phyloP scores from a whole-genome alignment of 108 stramenopile genomes.

The Fistulifera pelliculosa region DNA sequence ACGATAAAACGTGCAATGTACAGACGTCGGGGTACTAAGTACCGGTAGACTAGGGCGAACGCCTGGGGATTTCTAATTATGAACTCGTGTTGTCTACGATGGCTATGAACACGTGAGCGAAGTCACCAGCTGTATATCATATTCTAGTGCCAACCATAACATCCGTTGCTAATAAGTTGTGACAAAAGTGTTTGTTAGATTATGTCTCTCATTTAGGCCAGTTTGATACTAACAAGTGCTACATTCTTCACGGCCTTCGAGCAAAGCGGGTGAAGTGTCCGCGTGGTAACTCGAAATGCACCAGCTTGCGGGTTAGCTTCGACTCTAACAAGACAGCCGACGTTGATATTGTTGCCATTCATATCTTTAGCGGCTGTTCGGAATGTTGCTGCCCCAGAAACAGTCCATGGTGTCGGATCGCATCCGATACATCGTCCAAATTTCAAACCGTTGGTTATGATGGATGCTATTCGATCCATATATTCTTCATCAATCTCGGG shows the following conservation, averaged over 20 bases:
- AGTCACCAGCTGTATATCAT: no score
- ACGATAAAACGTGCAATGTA: no score
- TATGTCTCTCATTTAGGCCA: no score
- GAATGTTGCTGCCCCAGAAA: constrained; percentile 82
- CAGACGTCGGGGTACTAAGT: no score
- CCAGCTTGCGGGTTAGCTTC: constrained; percentile 88
- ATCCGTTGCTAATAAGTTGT: no score
- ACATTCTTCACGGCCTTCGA: constrained; percentile 86
- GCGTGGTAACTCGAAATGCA: constrained; percentile 79
- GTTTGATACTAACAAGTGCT: constrained; percentile 83
- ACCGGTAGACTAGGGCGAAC: no score
- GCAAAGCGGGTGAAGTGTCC: constrained; percentile 85
- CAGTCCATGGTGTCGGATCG: constrained; percentile 85
- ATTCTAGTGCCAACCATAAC: no score
- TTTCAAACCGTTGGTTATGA: constrained; percentile 81
- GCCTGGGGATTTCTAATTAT: no score
- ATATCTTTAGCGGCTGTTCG: constrained; percentile 79
- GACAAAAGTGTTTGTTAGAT: no score
- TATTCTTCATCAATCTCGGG: constrained; percentile 73
- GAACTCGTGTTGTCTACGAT: no score
- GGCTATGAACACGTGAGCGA: no score
- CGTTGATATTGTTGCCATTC: constrained; percentile 86
- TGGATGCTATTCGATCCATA: constrained; percentile 71
- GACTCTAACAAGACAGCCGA: constrained; percentile 79
- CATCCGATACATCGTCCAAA: constrained; percentile 78